phyloP scores from a whole-genome alignment of 2,329 filamentous ascomycete genomes.

The Thielaviopsis punctulata region DNA sequence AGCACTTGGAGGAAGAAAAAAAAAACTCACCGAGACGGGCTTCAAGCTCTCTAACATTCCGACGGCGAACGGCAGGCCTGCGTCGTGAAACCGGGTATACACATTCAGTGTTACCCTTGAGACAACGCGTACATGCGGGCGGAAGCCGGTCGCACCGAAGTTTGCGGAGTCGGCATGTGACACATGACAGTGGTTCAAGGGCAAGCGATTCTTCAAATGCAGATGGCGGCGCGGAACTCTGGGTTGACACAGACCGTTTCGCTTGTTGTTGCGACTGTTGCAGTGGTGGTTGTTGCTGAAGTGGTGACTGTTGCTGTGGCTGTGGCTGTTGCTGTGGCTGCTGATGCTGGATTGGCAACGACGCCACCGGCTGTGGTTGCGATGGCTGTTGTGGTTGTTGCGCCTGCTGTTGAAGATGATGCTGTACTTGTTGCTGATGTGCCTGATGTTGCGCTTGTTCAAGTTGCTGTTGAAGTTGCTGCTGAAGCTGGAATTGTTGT shows the following conservation, averaged over 20 bases:
- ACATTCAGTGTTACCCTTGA: slow-evolving; percentile 57
- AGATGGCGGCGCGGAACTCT: neutral
- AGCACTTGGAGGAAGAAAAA: neutral
- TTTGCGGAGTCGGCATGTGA: slow-evolving; percentile 70
- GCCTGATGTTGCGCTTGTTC: neutral
- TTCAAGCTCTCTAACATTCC: slow-evolving; percentile 82
- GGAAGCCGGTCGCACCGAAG: slow-evolving; percentile 70
- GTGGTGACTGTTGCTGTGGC: neutral
- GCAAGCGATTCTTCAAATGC: slow-evolving; percentile 5
- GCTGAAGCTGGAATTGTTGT: neutral
- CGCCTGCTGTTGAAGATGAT: neutral
- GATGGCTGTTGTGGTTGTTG: neutral
- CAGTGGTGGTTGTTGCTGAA: neutral
- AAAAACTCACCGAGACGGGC: slow-evolving; percentile 54
- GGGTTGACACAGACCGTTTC: neutral
- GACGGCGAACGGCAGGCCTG: slow-evolving; percentile 74
- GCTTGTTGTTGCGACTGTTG: neutral
- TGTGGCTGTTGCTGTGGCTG: neutral
- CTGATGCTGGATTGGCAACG: neutral
- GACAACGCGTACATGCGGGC: slow-evolving; percentile 67
- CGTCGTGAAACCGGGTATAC: slow-evolving; percentile 77
- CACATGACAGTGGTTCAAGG: slow-evolving; percentile 50
- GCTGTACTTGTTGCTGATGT: neutral
- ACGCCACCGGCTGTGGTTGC: neutral
- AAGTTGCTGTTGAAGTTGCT: neutral